Conservation (phyloP, 441 rosid species). For the Arabidopsis lyrata region DNA sequence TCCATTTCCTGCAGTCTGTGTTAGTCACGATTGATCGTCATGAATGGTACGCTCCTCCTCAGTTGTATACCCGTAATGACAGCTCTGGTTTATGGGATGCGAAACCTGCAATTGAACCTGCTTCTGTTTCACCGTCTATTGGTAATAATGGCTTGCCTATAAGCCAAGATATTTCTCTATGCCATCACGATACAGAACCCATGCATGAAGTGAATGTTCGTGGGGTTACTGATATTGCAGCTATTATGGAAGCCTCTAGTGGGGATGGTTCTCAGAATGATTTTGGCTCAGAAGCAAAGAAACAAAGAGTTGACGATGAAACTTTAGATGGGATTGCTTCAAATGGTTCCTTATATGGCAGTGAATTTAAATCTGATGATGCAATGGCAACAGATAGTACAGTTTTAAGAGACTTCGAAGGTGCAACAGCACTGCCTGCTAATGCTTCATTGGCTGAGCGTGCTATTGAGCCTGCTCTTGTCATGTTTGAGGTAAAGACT, state of each 20-base stretch:
- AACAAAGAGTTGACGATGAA: constrained; percentile 68
- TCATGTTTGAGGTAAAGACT: constrained; percentile 84
- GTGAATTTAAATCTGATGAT: constrained; percentile 60
- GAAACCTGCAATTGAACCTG: constrained; percentile 64
- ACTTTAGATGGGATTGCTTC: constrained; percentile 55
- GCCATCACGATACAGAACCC: constrained; percentile 59
- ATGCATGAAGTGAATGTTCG: constrained; percentile 55
- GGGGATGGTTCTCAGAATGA: constrained; percentile 63
- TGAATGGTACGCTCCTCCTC: constrained; percentile 98
- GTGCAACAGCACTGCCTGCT: constrained; percentile 54
- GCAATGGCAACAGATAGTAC: constrained; percentile 54
- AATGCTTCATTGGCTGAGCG: constrained; percentile 86
- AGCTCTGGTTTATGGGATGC: constrained; percentile 85
- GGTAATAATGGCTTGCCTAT: constrained; percentile 45
- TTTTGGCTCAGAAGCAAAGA: constrained; percentile 63
- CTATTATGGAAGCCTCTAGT: constrained; percentile 59
- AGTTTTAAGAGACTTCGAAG: constrained; percentile 55
- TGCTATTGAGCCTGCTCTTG: constrained; percentile 94
- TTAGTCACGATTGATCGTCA: constrained; percentile 92
- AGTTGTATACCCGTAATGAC: constrained; percentile 90
- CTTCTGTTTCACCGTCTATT: constrained; percentile 47
- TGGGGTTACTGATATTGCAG: constrained; percentile 60
- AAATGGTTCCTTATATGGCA: constrained; percentile 57
- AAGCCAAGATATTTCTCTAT: constrained; percentile 40
- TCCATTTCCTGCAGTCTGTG: constrained; percentile 74